These are phyloP conservation scores for Phytophthora sp. DNA, from an alignment of 352 stramenopile species.

Conservation along the genomic window DNA sequence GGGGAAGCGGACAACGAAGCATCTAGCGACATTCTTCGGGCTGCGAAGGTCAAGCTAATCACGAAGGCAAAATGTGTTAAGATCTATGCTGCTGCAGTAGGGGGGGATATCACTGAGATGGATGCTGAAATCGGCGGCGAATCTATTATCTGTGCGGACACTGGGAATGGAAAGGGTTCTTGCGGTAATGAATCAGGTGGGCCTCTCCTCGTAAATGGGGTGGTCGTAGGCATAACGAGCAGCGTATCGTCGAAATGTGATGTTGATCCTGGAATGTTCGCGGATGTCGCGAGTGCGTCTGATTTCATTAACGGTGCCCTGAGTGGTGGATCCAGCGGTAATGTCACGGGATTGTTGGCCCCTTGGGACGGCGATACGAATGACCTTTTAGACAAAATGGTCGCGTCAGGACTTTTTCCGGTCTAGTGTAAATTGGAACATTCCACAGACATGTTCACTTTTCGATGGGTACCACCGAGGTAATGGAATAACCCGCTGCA, in stretches of 20 bases:
- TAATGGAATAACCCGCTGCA: no score
- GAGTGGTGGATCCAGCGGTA: background rate
- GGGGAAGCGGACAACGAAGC: background rate
- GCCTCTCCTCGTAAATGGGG: background rate
- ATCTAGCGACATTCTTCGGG: background rate
- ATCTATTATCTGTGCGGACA: background rate
- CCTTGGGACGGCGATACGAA: no score
- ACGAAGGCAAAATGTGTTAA: no score
- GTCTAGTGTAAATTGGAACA: no score
- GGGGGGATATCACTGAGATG: no score
- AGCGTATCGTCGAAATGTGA: background rate
- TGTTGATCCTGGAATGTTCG: background rate
- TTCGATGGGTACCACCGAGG: no score
- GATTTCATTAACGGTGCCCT: background rate
- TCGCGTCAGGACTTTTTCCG: no score
- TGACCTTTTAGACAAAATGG: no score
- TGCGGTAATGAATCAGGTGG: background rate
- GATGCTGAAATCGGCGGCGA: no score
- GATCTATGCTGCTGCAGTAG: no score
- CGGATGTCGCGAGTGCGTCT: background rate
- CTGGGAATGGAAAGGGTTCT: background rate
- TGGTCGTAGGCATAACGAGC: background rate
- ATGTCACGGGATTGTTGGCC: conserved; percentile 1
- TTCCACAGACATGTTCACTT: no score
- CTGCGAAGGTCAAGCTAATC: no score